phyloP scores from a whole-genome alignment of 2,329 filamentous ascomycete species.

The Cadophora gregata region DNA sequence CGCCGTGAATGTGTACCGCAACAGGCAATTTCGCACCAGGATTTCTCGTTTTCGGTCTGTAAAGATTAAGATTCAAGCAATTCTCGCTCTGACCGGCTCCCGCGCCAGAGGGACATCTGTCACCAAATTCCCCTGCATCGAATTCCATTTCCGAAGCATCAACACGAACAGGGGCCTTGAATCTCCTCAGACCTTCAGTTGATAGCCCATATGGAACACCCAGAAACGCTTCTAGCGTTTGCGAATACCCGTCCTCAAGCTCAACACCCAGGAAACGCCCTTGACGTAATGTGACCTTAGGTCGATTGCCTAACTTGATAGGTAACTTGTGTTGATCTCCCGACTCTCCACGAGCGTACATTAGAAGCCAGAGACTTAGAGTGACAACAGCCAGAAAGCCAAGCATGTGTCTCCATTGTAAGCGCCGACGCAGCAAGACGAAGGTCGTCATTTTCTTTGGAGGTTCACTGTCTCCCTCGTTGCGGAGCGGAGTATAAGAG shows the following conservation, averaged over 20 bases:
- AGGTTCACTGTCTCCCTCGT: conserved; percentile 1
- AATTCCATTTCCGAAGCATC: conserved; percentile 38
- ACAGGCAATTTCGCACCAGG: conserved; percentile 51
- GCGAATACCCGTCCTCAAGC: conserved; percentile 31
- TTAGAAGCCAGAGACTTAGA: conserved; percentile 5
- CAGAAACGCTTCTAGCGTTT: conserved; percentile 49
- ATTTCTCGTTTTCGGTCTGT: conserved; percentile 42
- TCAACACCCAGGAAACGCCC: conserved; percentile 39
- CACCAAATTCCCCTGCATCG: conserved; percentile 47
- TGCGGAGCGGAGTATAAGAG: conserved; percentile 4
- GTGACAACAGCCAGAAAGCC: background rate
- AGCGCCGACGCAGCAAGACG: conserved; percentile 4
- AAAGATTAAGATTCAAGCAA: conserved; percentile 60
- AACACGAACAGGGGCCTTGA: conserved; percentile 45
- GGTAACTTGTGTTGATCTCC: background rate
- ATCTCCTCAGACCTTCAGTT: conserved; percentile 54
- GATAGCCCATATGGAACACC: conserved; percentile 57
- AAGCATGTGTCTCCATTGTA: conserved; percentile 4
- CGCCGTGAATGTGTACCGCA: conserved; percentile 67
- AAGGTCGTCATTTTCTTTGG: conserved; percentile 13
- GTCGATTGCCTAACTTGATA: conserved; percentile 5
- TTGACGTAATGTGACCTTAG: conserved; percentile 36
- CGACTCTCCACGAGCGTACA: conserved; percentile 3
- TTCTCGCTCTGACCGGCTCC: conserved; percentile 49
- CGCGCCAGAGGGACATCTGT: conserved; percentile 38